Percentiles rank a stretch among this genome's conserved stretches.
phyloP scores from a whole-genome alignment of 1,284 basidiomycete genomes.

The Heterobasidion occidentale region DNA sequence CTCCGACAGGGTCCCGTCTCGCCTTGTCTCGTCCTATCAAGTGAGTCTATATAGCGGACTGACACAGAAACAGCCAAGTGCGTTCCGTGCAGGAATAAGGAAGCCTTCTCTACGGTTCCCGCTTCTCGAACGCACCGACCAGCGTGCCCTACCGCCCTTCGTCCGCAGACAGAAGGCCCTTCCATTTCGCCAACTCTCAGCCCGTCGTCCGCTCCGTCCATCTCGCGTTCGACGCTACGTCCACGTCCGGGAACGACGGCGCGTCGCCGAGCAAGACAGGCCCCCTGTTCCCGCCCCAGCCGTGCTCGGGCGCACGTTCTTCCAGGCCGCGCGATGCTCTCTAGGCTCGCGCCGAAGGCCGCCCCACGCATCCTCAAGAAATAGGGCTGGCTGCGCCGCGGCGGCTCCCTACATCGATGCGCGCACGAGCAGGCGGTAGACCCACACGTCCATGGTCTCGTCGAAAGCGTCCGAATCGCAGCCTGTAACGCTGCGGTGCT shows the following conservation, averaged over 20 bases:
- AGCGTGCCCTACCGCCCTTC: slow-evolving; percentile 30
- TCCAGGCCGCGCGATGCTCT: slow-evolving; percentile 24
- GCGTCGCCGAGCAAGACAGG: slow-evolving; percentile 16
- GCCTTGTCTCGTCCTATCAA: too few relatives aligned
- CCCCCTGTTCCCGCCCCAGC: slow-evolving; percentile 5
- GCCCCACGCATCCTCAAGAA: slow-evolving; percentile 28
- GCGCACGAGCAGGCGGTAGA: slow-evolving; percentile 11
- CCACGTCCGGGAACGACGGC: slow-evolving; percentile 29
- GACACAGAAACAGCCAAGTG: too few relatives aligned
- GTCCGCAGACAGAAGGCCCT: slow-evolving; percentile 24
- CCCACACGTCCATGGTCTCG: too few relatives aligned
- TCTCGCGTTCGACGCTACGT: slow-evolving; percentile 19
- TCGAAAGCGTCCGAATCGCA: too few relatives aligned
- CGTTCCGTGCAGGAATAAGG: too few relatives aligned
- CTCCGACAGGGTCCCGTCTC: too few relatives aligned
- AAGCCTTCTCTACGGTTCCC: neutral
- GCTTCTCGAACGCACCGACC: slow-evolving; percentile 18
- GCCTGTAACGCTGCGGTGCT: too few relatives aligned
- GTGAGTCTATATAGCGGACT: too few relatives aligned
- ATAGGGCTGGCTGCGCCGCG: slow-evolving; percentile 28
- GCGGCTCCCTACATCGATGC: slow-evolving; percentile 17
- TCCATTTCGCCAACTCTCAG: slow-evolving; percentile 30
- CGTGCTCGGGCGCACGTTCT: neutral
- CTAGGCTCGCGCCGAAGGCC: slow-evolving; percentile 24
- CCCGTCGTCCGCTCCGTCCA: slow-evolving; percentile 23